phyloP scores from a whole-genome alignment of 768 basidiomycete genomes.

The Pluteus cervinus region DNA sequence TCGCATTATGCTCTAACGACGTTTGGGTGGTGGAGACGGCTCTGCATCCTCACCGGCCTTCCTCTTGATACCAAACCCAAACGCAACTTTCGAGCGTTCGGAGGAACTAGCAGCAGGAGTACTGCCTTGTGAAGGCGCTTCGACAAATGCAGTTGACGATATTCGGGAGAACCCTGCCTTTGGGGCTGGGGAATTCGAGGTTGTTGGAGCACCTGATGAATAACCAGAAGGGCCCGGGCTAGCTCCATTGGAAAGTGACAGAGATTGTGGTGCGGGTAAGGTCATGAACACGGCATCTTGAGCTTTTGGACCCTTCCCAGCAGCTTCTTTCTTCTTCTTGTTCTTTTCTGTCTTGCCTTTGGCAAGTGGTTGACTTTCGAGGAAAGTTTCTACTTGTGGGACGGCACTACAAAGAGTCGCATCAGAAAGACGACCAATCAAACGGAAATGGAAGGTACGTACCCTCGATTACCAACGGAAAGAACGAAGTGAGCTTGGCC shows the following conservation, averaged over 20 bases:
- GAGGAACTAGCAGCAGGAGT: slow-evolving; percentile 62
- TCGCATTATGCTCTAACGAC: slow-evolving; percentile 23
- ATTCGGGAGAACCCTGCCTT: slow-evolving; percentile 77
- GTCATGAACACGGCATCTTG: slow-evolving; percentile 65
- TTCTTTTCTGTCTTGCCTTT: slow-evolving; percentile 82
- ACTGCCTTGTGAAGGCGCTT: slow-evolving; percentile 44
- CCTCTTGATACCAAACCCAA: slow-evolving; percentile 75
- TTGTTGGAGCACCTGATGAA: slow-evolving; percentile 20
- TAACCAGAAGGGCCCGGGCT: slow-evolving; percentile 38
- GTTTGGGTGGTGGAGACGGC: slow-evolving; percentile 64
- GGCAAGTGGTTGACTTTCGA: slow-evolving; percentile 73
- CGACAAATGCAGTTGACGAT: slow-evolving; percentile 40
- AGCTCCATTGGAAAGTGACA: slow-evolving; percentile 34
- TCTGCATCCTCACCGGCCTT: slow-evolving; percentile 70
- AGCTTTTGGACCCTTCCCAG: slow-evolving; percentile 36
- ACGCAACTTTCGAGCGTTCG: slow-evolving; percentile 70
- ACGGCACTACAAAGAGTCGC: slow-evolving; percentile 52
- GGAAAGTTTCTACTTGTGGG: slow-evolving; percentile 76
- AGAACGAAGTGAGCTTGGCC: slow-evolving; percentile 96
- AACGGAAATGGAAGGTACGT: slow-evolving; percentile 18
- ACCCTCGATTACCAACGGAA: slow-evolving; percentile 92
- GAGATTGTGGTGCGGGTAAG: slow-evolving; percentile 50
- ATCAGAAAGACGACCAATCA: slow-evolving; percentile 8
- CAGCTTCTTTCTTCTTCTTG: slow-evolving; percentile 77
- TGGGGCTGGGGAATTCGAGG: slow-evolving; percentile 59